Evolutionary conservation across 1,284 basidiomycete genomes (phyloP).

Genomic region (Coniferiporia weirii): DNA sequence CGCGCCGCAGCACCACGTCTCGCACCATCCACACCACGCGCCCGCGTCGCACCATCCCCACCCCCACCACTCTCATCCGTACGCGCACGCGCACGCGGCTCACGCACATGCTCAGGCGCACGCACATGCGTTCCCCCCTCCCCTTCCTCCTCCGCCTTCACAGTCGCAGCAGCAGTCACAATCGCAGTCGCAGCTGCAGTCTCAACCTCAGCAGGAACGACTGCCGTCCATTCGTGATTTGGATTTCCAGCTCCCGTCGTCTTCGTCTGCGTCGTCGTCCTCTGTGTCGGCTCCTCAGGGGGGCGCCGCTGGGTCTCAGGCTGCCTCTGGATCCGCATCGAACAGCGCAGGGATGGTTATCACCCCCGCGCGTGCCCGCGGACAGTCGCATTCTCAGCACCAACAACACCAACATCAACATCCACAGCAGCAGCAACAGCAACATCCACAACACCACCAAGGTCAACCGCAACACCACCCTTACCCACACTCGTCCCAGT

Average conservation of each 20-base stretch:
- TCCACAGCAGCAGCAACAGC: conserved; percentile 25
- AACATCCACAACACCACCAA: conserved; percentile 22
- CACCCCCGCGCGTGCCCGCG: conserved; percentile 30
- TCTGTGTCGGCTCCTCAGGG: not conserved
- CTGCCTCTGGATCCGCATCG: conserved; percentile 22
- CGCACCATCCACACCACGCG: not conserved
- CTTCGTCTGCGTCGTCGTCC: not conserved
- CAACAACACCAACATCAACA: too few relatives aligned
- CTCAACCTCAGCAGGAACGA: conserved; percentile 23
- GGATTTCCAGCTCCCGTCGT: conserved; percentile 4
- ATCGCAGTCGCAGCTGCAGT: not conserved
- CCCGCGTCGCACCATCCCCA: too few relatives aligned
- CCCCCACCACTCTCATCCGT: conserved; percentile 7
- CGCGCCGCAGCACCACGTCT: not conserved
- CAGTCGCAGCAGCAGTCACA: too few relatives aligned
- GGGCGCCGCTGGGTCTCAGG: conserved; percentile 23
- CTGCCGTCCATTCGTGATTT: conserved; percentile 20
- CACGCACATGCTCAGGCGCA: conserved; percentile 1
- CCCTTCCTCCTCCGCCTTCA: not conserved
- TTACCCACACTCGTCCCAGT: not conserved
- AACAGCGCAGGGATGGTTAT: not conserved
- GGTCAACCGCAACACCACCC: conserved; percentile 8
- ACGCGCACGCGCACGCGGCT: not conserved
- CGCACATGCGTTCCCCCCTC: not conserved
- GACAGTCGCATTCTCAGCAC: too few relatives aligned